Evolutionary conservation across 2,329 filamentous ascomycete species (phyloP), one percentile per base, ranked within the genome.

Genomic region (Penicillium oxalicum): DNA sequence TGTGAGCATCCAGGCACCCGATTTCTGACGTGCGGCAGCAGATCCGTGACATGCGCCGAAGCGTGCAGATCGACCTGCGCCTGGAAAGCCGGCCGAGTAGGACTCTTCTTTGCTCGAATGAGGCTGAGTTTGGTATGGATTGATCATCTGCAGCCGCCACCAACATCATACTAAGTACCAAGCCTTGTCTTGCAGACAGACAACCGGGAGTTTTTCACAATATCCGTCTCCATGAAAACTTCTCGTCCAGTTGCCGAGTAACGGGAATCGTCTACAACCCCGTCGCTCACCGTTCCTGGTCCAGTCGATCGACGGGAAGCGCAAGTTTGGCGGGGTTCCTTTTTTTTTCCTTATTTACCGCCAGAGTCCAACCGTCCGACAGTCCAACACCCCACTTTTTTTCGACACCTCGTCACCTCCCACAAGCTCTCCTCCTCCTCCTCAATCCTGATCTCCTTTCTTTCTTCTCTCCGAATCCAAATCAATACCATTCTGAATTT

Each of bases 281-380:
- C 9, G 40, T 25, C 11, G 29, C 25, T 45, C 39, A 40, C 47
- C 38, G 47, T 46, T 45, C 46, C 33, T 49, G 38, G 45, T 38
- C 12, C 24, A 43, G 38, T 32, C 37, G 55, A 55, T 49, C 51
- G 50, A 55, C 51, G 49, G 45, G 42, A 47, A 48, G 34, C 38
- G 26, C 32, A 36, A 43, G 35, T 47, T 47, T 51, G 49, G 49
- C 50, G 52, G 52, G 52, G 52, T 46, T 50, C 29, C 29, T 32
- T 5, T 40, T 40, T 45, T 46, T 50, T 28, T 40, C 42, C 51
- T 56, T 53, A 51, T 52, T 58, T 54, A 53, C 55, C 51, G 50
- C 57, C 58, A 61, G 54, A 54, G 53, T 50, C 53, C 42, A 47
- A 48, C 40, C 38, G 49, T 50, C 46, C 53, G 50, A 49, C 49